Evolutionary conservation across 2,329 filamentous ascomycete genomes (phyloP).

Genomic region (Xylaria sp.): DNA sequence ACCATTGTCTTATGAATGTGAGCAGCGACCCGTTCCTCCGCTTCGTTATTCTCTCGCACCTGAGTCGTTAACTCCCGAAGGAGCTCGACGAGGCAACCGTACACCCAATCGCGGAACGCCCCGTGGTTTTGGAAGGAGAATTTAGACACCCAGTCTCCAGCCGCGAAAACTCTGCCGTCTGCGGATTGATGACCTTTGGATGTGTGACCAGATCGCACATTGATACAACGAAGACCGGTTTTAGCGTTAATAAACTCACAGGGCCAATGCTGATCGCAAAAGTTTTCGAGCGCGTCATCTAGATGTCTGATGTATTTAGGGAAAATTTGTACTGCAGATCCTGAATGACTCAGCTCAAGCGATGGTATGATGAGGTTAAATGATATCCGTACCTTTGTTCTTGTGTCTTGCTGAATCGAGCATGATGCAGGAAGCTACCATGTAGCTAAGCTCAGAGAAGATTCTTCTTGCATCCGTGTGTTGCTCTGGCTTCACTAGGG

Average conservation of each 20-base stretch:
- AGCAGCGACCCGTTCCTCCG: background rate
- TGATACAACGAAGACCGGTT: constrained; percentile 42
- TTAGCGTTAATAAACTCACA: constrained; percentile 46
- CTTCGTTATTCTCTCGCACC: background rate
- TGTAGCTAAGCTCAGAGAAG: constrained; percentile 51
- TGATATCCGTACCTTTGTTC: background rate
- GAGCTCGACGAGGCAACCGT: background rate
- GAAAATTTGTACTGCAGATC: background rate
- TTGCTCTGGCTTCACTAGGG: background rate
- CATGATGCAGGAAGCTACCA: constrained; percentile 58
- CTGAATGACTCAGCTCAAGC: background rate
- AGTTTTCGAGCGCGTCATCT: constrained; percentile 44
- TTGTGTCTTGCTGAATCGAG: constrained; percentile 46
- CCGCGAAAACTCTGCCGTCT: constrained; percentile 49
- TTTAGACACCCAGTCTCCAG: constrained; percentile 48
- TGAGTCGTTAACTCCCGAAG: background rate
- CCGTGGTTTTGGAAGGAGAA: constrained; percentile 22
- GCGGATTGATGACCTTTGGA: constrained; percentile 52
- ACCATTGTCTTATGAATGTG: background rate
- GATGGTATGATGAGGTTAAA: background rate
- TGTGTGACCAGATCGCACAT: constrained; percentile 44
- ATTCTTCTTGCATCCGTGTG: constrained; percentile 42
- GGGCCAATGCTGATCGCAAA: constrained; percentile 52
- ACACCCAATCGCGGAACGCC: background rate
- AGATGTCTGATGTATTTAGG: background rate